These are phyloP conservation scores for Yamadazyma takamatsuzukensis DNA, from an alignment of 805 yeast species.

Conservation along the genomic window DNA sequence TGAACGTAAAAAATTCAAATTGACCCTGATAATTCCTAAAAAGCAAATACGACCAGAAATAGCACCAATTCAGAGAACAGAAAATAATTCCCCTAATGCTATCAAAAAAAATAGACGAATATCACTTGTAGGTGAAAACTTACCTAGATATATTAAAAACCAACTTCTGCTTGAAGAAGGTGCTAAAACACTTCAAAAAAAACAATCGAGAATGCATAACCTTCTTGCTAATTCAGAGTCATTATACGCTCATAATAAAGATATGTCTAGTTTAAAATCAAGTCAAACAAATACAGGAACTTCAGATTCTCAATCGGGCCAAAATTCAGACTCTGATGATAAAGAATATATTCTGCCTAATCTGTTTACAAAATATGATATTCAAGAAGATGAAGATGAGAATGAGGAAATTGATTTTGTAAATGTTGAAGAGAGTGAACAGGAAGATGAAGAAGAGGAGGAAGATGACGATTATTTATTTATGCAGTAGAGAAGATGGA, in stretches of 20 bases:
- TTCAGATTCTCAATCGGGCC: slow-evolving; percentile 12
- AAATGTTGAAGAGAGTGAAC: slow-evolving; percentile 18
- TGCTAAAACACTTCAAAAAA: slow-evolving; percentile 7
- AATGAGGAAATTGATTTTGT: slow-evolving; percentile 23
- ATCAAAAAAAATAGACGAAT: slow-evolving; percentile 17
- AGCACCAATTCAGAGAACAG: neutral
- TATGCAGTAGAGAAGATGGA: slow-evolving; percentile 11
- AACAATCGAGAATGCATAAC: slow-evolving; percentile 26
- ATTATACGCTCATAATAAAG: slow-evolving; percentile 25
- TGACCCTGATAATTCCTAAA: slow-evolving; percentile 10
- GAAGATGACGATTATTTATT: slow-evolving; percentile 33
- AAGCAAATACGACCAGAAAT: neutral
- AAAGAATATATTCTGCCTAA: slow-evolving; percentile 41
- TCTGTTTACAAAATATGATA: slow-evolving; percentile 28
- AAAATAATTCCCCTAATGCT: neutral
- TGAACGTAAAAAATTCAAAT: slow-evolving; percentile 5
- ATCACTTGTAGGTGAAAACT: slow-evolving; percentile 33
- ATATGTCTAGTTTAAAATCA: slow-evolving; percentile 12
- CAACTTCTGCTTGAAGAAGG: slow-evolving; percentile 8
- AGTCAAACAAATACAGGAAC: slow-evolving; percentile 11
- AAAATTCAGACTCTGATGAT: slow-evolving; percentile 18
- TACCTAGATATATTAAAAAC: slow-evolving; percentile 32
- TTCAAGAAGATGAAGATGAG: slow-evolving; percentile 19
- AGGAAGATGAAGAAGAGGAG: slow-evolving; percentile 14
- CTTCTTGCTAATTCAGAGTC: slow-evolving; percentile 35